These are phyloP conservation scores for Carallia pectinifolia DNA, from an alignment of 345 rosid species.

Conservation along the genomic window DNA sequence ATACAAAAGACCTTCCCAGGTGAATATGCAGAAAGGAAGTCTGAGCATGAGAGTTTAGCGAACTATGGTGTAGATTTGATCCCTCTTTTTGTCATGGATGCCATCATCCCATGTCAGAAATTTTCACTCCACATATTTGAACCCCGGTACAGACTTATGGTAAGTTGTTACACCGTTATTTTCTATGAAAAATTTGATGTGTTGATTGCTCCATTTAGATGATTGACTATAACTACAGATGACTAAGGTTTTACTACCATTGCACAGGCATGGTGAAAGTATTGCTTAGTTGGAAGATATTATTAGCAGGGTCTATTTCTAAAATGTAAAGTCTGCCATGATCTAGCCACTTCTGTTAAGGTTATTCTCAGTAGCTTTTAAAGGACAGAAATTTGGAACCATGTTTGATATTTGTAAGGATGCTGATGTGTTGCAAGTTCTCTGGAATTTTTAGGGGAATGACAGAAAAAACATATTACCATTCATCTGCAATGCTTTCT, in stretches of 20 bases:
- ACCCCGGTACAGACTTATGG: slow-evolving; percentile 94
- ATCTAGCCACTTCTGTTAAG: neutral
- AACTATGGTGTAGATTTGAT: slow-evolving; percentile 76
- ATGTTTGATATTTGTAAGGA: neutral
- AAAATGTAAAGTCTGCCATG: neutral
- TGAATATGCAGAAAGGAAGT: slow-evolving; percentile 87
- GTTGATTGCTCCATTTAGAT: neutral
- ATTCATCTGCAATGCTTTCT: neutral
- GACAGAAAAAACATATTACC: neutral
- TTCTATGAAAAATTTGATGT: neutral
- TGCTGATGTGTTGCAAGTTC: neutral
- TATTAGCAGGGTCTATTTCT: neutral
- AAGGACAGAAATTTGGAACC: neutral
- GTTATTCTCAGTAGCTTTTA: neutral
- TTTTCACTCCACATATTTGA: slow-evolving; percentile 84
- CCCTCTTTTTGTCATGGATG: slow-evolving; percentile 95
- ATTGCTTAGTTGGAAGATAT: neutral
- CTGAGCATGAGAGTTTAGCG: slow-evolving; percentile 70
- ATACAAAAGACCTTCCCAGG: slow-evolving; percentile 84
- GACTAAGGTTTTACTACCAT: neutral
- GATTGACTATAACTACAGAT: neutral
- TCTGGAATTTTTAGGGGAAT: neutral
- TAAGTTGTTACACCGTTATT: slow-evolving; percentile 34
- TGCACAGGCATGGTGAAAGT: neutral
- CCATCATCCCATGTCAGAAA: slow-evolving; percentile 86